phyloP scores from a whole-genome alignment of 1,284 basidiomycete species.

The Malassezia psittaci region DNA sequence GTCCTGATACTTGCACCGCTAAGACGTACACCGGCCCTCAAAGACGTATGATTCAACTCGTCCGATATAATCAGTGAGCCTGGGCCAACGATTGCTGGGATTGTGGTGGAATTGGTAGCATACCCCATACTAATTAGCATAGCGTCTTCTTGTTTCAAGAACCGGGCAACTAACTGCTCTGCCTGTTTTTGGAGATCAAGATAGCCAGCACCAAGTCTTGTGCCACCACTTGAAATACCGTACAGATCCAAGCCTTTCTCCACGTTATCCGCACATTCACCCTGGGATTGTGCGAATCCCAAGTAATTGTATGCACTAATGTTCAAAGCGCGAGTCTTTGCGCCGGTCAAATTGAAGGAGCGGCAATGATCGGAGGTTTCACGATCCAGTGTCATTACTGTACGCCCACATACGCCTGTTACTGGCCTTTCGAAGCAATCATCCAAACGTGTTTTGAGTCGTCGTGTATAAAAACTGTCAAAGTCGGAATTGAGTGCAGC shows the following conservation, averaged over 20 bases:
- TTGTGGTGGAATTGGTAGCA: constrained; percentile 90
- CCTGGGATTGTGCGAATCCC: constrained; percentile 87
- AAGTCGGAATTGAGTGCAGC: constrained; percentile 96
- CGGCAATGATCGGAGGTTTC: constrained; percentile 70
- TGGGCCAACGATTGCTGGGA: constrained; percentile 80
- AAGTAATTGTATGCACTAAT: constrained; percentile 99
- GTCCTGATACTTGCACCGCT: constrained; percentile 80
- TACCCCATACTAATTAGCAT: constrained; percentile 93
- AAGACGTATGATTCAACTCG: constrained; percentile 91
- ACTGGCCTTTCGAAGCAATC: constrained; percentile 90
- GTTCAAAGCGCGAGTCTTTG: constrained; percentile 75
- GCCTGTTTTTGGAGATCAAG: constrained; percentile 71
- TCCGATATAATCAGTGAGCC: constrained; percentile 94
- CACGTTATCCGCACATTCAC: constrained; percentile 85
- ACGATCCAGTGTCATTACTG: constrained; percentile 77
- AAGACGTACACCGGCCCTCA: constrained; percentile 80
- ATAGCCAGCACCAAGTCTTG: constrained; percentile 71
- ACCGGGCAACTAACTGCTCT: constrained; percentile 79
- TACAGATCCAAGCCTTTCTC: constrained; percentile 51
- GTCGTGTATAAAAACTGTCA: constrained; percentile 96
- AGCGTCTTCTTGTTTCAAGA: constrained; percentile 78
- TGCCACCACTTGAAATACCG: constrained; percentile 66
- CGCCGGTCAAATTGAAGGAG: constrained; percentile 68
- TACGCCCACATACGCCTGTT: constrained; percentile 89
- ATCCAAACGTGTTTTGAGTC: constrained; percentile 84